Evolutionary conservation across 2,329 filamentous ascomycete species (phyloP).

Genomic region (Paecilomyces sp.): DNA sequence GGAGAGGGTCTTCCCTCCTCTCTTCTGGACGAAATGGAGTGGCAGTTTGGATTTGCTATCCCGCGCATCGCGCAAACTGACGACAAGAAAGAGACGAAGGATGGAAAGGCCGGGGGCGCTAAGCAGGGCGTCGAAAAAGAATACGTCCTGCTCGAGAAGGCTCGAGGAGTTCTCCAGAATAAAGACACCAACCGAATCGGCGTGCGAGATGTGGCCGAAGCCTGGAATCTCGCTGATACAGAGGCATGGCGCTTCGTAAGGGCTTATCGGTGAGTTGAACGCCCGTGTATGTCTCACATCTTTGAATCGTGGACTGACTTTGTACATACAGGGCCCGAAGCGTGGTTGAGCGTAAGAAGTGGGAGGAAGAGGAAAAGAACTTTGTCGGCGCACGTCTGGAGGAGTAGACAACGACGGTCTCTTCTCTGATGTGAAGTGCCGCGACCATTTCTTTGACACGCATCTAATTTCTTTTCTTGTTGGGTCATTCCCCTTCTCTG

Average conservation of each 20-base stretch:
- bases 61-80: constrained; percentile 45
- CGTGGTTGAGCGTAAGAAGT: constrained; percentile 49
- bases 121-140: constrained; percentile 33
- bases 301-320: constrained; percentile 3
- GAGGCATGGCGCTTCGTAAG: constrained; percentile 59
- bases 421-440: neutral
- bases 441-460: neutral
- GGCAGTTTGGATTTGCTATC: constrained; percentile 81
- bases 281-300: neutral
- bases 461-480: neutral
- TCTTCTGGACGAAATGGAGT: constrained; percentile 63
- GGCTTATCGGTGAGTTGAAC: constrained; percentile 41
- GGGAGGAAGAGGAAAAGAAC: constrained; percentile 53
- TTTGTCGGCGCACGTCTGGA: constrained; percentile 43
- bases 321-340: constrained; percentile 39
- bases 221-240: constrained; percentile 55
- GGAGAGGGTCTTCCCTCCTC: constrained; percentile 48
- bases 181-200: constrained; percentile 28
- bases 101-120: constrained; percentile 30
- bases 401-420: neutral
- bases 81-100: constrained; percentile 26
- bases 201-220: constrained; percentile 40
- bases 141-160: constrained; percentile 44
- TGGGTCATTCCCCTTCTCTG: neutral
- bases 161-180: constrained; percentile 38